These are phyloP conservation scores for Tulasnella sp. DNA, from an alignment of 768 basidiomycete genomes.

Conservation along the genomic window DNA sequence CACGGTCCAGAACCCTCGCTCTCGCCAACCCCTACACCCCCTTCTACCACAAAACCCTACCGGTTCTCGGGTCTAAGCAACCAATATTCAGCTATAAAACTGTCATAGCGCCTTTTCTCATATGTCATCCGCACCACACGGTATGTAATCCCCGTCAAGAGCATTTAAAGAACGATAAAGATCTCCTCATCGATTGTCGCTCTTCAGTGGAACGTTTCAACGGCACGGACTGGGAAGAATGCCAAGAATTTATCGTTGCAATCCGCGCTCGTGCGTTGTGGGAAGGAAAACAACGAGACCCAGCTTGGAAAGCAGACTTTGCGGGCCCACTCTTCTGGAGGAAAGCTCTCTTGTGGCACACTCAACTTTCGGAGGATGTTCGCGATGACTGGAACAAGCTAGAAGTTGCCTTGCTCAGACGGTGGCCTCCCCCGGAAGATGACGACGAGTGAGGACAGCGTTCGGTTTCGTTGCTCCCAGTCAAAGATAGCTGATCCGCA, in stretches of 20 bases:
- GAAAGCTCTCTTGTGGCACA: background rate
- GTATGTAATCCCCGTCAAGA: no score
- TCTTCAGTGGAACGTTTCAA: background rate
- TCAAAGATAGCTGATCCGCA: no score
- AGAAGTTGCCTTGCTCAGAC: background rate
- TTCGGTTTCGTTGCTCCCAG: background rate
- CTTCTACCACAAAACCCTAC: no score
- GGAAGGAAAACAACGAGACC: background rate
- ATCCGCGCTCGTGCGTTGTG: background rate
- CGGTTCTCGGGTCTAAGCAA: no score
- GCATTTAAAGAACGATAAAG: no score
- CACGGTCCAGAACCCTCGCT: no score
- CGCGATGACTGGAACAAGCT: background rate
- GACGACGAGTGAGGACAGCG: background rate
- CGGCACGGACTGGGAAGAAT: background rate
- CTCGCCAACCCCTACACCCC: no score
- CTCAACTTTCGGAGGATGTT: background rate
- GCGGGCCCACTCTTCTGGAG: background rate
- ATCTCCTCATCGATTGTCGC: no score
- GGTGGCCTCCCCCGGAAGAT: background rate
- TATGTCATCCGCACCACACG: no score
- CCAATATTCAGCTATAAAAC: no score
- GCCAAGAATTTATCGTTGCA: background rate
- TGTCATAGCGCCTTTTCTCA: no score
- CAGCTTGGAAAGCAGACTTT: conserved; percentile 6